These are phyloP conservation scores for Quercus lobata DNA, from an alignment of 331 rosid species.

Conservation along the genomic window DNA sequence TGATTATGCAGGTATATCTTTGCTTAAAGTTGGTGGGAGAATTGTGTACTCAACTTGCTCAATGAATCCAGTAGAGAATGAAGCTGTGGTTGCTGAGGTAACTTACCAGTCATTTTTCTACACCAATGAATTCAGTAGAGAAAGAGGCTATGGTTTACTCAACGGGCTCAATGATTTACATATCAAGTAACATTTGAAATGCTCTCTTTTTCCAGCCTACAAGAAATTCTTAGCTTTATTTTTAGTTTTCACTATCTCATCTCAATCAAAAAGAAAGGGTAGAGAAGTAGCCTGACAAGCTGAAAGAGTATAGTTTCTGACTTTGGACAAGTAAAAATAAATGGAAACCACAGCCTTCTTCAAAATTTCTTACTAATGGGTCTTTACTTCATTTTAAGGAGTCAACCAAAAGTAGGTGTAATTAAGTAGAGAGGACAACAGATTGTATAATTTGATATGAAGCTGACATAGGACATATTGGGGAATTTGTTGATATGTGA, in stretches of 20 bases:
- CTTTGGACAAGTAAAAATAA: neutral
- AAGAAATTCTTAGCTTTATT: neutral
- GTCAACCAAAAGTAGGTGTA: neutral
- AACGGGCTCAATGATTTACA: neutral
- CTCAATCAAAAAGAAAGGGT: neutral
- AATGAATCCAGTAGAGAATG: slow-evolving; percentile 98
- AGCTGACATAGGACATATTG: too few species aligned
- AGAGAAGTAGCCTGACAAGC: neutral
- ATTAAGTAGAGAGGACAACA: neutral
- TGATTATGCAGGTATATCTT: slow-evolving; percentile 62
- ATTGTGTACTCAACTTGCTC: slow-evolving; percentile 98
- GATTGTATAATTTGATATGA: neutral
- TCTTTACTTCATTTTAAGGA: neutral
- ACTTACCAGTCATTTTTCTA: neutral
- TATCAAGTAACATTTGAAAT: neutral
- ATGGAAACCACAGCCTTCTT: neutral
- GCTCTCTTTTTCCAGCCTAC: neutral
- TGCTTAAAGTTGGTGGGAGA: slow-evolving; percentile 95
- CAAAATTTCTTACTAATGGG: neutral
- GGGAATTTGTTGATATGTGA: too few species aligned
- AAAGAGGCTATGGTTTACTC: neutral
- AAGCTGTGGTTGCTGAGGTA: slow-evolving; percentile 98
- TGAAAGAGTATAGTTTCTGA: neutral
- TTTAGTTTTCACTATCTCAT: neutral
- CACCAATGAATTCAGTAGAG: neutral